phyloP scores from a whole-genome alignment of 2,329 filamentous ascomycete genomes.

The Sodiomyces alkalinus region DNA sequence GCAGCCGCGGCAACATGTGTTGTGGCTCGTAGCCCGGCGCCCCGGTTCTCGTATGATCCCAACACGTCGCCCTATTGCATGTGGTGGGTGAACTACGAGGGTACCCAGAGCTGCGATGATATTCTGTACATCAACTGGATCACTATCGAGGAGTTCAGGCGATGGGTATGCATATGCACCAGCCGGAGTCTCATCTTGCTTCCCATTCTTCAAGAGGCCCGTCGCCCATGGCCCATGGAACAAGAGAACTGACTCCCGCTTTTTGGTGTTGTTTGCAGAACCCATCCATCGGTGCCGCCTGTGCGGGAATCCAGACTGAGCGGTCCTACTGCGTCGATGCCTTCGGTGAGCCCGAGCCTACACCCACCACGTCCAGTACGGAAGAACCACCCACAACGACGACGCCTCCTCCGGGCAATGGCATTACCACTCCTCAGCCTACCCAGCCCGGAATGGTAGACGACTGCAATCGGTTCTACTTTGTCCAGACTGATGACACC shows the following conservation, averaged over 20 bases:
- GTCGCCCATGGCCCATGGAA: not conserved
- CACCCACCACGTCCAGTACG: conserved; percentile 1
- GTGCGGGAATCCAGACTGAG: not conserved
- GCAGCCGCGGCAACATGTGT: too few relatives aligned
- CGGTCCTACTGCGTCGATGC: conserved; percentile 4
- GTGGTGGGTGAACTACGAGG: conserved; percentile 3
- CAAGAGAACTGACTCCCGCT: too few relatives aligned
- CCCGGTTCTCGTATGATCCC: too few relatives aligned
- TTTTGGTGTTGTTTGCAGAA: not conserved
- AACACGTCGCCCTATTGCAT: conserved; percentile 1
- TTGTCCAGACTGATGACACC: conserved; percentile 8
- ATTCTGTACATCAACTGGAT: conserved; percentile 1
- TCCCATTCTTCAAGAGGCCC: not conserved
- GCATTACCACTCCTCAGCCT: conserved; percentile 4
- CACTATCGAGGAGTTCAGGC: conserved; percentile 1
- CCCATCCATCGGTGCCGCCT: conserved; percentile 1
- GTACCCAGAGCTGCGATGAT: conserved; percentile 1
- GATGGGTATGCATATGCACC: conserved; percentile 6
- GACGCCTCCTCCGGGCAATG: conserved; percentile 4
- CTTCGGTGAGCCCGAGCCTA: conserved; percentile 1
- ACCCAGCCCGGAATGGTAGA: conserved; percentile 4
- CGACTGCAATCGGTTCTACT: conserved; percentile 16
- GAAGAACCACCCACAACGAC: conserved; percentile 5
- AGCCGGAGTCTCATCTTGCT: too few relatives aligned
- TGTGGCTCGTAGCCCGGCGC: too few relatives aligned